phyloP scores from a whole-genome alignment of 257 asterid genomes.

The Solanum pinnatisectum region DNA sequence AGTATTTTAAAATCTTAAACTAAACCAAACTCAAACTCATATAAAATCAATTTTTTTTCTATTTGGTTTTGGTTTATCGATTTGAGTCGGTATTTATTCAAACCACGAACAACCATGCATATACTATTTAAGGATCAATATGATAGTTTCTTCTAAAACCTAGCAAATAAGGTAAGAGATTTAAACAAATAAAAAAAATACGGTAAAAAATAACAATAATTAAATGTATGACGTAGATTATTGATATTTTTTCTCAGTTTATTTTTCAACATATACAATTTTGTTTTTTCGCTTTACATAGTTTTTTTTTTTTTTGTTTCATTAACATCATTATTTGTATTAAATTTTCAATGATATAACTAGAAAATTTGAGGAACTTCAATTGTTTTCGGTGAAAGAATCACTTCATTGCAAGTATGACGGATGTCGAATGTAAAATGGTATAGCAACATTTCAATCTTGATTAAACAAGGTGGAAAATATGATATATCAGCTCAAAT shows the following conservation, averaged over 20 bases:
- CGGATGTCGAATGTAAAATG: not conserved
- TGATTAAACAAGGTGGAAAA: not conserved
- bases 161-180: not conserved
- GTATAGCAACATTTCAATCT: not conserved
- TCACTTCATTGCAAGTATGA: not conserved
- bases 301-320: not conserved
- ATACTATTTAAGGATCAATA: not conserved
- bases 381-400: not conserved
- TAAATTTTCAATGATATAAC: not conserved
- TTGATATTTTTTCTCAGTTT: too few species aligned
- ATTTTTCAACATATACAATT: too few species aligned
- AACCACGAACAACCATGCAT: not conserved
- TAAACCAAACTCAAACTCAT: not conserved
- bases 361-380: not conserved
- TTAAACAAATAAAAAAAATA: too few species aligned
- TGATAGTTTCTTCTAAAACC: not conserved
- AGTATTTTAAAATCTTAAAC: not conserved
- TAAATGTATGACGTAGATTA: too few species aligned
- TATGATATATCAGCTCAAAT: not conserved
- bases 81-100: not conserved
- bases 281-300: too few species aligned
- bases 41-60: too few species aligned
- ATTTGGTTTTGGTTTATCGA: too few species aligned
- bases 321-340: not conserved
- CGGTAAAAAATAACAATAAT: not conserved